Evolutionary conservation across 345 rosid species (phyloP), one percentile per base, ranked within the genome.

Genomic region (Iberis pinnata): DNA sequence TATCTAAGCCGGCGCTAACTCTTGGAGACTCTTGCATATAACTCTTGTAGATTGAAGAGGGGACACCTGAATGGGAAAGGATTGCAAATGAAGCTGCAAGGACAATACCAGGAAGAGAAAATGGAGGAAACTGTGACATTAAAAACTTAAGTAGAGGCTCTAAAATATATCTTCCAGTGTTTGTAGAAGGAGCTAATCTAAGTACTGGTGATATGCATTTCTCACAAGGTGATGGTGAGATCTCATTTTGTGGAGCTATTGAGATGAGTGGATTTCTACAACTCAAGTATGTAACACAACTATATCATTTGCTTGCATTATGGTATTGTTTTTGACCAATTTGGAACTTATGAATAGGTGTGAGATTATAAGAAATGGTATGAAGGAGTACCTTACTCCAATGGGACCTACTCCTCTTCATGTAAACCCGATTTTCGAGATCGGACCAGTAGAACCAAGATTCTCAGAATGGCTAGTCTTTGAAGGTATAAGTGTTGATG

Each of bases 181-280:
- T 84, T 33, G 79, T 90, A 2, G 98, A 86, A 35, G 96, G 95
- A 17, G 98, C 96, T 25, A 86, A 87, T 49, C 70, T 90, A 50
- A 90, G 96, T 43, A 82, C 94, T 0, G 96, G 98, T 10, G 96
- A 90, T 35, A 90, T 90, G 98, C 98, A 90, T 67, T 90, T 86
- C 53, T 90, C 98, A 8, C 92, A 87, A 77, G 98, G 96, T 10
- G 98, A 87, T 63, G 98, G 96, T 42, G 98, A 90, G 72, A 70
- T 90, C 57, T 66, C 98, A 3, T 80, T 90, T 78, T 90, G 98
- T 1, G 96, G 98, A 1, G 98, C 96, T 39, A 90, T 90, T 3
- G 95, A 90, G 73, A 82, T 80, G 92, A 90, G 96, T 49, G 96
- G 98, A 10, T 90, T 84, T 48, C 73, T 90, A 38, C 89, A 75